A percentile compares a stretch with the other conserved stretches of the same genome.
These are phyloP conservation scores for Colletotrichum salicis DNA, from an alignment of 2,329 filamentous ascomycete species.

Conservation along the genomic window DNA sequence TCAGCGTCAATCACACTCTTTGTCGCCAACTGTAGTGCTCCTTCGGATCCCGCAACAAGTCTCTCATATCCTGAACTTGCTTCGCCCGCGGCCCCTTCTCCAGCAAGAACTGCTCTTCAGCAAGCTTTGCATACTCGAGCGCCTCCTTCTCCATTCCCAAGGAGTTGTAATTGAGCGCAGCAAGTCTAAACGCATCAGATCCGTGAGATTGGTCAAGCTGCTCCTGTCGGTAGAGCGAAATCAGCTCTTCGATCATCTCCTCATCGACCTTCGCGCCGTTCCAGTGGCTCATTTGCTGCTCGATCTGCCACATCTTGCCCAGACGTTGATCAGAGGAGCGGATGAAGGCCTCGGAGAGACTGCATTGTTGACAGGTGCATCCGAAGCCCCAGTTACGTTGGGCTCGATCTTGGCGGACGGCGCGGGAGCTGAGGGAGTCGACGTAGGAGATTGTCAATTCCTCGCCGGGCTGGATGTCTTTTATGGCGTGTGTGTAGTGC, in stretches of 20 bases:
- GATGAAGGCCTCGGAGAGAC: constrained; percentile 34
- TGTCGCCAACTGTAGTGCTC: constrained; percentile 34
- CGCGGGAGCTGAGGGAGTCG: constrained; percentile 22
- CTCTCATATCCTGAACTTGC: constrained; percentile 24
- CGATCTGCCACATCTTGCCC: constrained; percentile 36
- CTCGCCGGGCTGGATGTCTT: constrained; percentile 47
- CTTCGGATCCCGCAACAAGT: constrained; percentile 15
- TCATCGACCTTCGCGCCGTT: constrained; percentile 33
- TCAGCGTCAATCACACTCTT: neutral
- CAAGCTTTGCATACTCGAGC: constrained; percentile 49
- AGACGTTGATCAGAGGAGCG: constrained; percentile 39
- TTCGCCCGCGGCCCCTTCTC: constrained; percentile 24
- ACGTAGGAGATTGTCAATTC: constrained; percentile 49
- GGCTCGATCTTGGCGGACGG: constrained; percentile 40
- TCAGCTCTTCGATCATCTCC: constrained; percentile 35
- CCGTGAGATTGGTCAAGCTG: constrained; percentile 39
- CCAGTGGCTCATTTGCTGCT: constrained; percentile 34
- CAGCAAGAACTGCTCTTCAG: constrained; percentile 48
- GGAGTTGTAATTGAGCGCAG: constrained; percentile 52
- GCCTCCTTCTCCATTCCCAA: constrained; percentile 50
- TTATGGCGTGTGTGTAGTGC: constrained; percentile 48
- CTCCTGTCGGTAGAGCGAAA: constrained; percentile 37
- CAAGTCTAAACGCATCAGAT: constrained; percentile 49
- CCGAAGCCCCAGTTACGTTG: constrained; percentile 42
- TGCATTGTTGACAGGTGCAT: constrained; percentile 41